Conservation (phyloP, 2,329 filamentous ascomycete genomes). For the Didymella segeticola region DNA sequence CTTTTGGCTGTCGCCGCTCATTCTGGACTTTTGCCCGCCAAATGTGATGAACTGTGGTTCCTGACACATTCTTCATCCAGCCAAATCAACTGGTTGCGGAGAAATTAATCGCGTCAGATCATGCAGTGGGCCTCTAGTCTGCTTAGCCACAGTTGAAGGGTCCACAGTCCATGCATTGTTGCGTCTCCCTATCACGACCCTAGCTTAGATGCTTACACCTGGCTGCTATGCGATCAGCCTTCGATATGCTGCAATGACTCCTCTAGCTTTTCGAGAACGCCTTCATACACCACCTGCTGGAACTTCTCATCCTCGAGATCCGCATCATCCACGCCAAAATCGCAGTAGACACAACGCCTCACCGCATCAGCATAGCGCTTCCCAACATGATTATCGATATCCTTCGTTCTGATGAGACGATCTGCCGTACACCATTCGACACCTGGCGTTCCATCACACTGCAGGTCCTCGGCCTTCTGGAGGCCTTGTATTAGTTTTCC, state of each 20-base stretch:
- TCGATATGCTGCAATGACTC: conserved; percentile 10
- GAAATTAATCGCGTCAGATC: conserved; percentile 20
- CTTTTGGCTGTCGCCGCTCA: conserved; percentile 5
- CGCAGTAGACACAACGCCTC: conserved; percentile 23
- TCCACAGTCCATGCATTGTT: too few species aligned
- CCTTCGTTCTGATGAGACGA: background rate
- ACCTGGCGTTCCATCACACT: background rate
- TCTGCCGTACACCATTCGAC: conserved; percentile 4
- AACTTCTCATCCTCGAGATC: too few species aligned
- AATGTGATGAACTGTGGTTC: conserved; percentile 2
- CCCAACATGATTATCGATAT: background rate
- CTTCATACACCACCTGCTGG: conserved; percentile 22
- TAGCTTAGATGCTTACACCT: background rate
- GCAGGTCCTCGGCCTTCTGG: background rate
- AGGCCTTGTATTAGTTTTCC: background rate
- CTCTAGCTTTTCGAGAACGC: conserved; percentile 27
- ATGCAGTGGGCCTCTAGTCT: conserved; percentile 18
- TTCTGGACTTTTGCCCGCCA: conserved; percentile 3
- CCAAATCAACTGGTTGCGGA: conserved; percentile 13
- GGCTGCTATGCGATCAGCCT: background rate
- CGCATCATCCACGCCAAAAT: conserved; percentile 13
- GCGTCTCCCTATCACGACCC: background rate
- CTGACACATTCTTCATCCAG: conserved; percentile 13
- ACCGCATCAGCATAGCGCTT: background rate
- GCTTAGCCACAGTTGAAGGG: conserved; percentile 14